Conservation (phyloP, 169 alveolate species). For the Blepharisma undulans region DNA sequence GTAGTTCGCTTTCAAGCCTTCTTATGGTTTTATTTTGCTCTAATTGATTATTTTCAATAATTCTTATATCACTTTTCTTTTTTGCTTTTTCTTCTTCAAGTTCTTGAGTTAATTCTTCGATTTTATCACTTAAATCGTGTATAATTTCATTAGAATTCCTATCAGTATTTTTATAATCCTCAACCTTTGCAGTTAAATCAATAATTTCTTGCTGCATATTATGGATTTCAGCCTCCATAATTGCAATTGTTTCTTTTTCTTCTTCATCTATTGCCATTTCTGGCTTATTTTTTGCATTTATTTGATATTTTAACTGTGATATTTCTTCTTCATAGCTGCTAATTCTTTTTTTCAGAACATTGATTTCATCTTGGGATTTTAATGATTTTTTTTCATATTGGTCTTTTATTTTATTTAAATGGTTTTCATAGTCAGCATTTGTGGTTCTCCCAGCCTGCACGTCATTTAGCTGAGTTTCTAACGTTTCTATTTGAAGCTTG, state of each 20-base stretch:
- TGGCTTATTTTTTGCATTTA: background rate
- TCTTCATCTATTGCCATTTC: background rate
- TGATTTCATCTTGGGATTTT: background rate
- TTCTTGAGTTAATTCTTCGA: background rate
- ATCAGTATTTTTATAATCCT: background rate
- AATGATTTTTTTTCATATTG: background rate
- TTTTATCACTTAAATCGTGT: background rate
- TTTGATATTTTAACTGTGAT: background rate
- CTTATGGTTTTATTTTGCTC: background rate
- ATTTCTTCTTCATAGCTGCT: background rate
- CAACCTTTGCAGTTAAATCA: background rate
- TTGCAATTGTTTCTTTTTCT: constrained; percentile 18
- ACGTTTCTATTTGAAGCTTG: background rate
- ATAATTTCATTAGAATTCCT: background rate
- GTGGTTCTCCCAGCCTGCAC: background rate
- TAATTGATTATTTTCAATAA: background rate
- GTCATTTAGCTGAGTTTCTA: background rate
- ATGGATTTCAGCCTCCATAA: background rate
- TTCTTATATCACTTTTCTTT: background rate
- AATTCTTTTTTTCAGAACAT: background rate
- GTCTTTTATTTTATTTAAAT: background rate
- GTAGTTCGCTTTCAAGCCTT: background rate
- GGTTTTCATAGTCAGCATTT: constrained; percentile 17
- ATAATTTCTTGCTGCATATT: background rate
- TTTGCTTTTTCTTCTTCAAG: background rate